Base-by-base conservation (phyloP, 176 grass and related monocot species). In the Hordeum marinum region DNA sequence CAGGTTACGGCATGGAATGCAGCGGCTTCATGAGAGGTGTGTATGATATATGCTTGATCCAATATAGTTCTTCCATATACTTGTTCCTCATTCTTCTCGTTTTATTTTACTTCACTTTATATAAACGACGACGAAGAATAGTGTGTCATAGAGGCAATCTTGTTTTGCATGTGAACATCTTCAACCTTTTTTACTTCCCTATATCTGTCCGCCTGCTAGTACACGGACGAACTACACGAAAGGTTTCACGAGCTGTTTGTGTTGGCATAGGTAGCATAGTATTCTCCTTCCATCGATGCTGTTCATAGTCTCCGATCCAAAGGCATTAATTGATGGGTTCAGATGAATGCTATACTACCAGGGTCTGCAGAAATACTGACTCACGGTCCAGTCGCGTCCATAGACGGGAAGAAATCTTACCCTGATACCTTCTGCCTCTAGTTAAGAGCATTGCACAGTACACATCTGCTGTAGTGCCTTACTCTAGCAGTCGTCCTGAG, bases 1-100 rank as follows among this genome's bases (percentile, higher is more conserved):
- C 90, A 98, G 95, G 92, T 18, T 98, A 98, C 81, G 95, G 92
- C 68, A 93, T 98, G 95, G 95, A 98, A 43, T 98, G 95, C 83
- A 95, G 95, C 39, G 77, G 80, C 42, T 98, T 91, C 83, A 98
- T 98, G 95, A 98, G 77, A 98, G 95, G 95, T 94, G 75, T 15
- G 5, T 65, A 58, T 66, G 7, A 23, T 45, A 36, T 17, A 25
- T 43, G 41, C 50, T 83, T 72, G 58, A 27, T 61, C 35, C 40
- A 41, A 0, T 75, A 6, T 24, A 36, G 15, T 17, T 14, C 1
- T 50, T 37, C 1, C 48, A 52, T 52, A 18, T 17, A 50, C 46
- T 17, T 50, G 13, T 50, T 50, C 17, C 4, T 50, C 14, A 50
- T 50, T 17, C 14, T 50, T 6, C 4, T 17, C 6, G 7, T 21